Evolutionary conservation across 2,329 filamentous ascomycete genomes (phyloP).

Genomic region (Aspergillus hiratsukae): DNA sequence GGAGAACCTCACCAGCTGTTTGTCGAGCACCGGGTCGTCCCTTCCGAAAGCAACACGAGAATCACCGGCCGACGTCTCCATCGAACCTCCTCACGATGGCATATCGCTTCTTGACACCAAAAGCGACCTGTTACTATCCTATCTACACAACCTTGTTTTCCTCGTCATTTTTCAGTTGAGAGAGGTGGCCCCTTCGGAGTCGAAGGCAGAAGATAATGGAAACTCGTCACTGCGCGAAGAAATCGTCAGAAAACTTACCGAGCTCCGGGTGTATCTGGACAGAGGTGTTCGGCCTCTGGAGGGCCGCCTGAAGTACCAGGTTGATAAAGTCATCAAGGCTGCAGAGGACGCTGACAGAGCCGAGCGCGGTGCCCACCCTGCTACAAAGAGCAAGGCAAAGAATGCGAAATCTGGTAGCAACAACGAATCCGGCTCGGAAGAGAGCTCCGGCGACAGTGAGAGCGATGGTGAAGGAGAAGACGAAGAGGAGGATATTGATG

Average conservation of each 20-base stretch:
- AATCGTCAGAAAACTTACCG: slow-evolving; percentile 80
- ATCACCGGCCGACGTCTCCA: slow-evolving; percentile 57
- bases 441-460: slow-evolving; percentile 22
- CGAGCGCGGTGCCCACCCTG: slow-evolving; percentile 21
- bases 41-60: slow-evolving; percentile 30
- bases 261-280: slow-evolving; percentile 87
- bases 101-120: slow-evolving; percentile 94
- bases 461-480: slow-evolving; percentile 28
- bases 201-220: slow-evolving; percentile 16
- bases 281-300: slow-evolving; percentile 88
- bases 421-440: slow-evolving; percentile 22
- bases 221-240: slow-evolving; percentile 54
- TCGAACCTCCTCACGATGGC: slow-evolving; percentile 74
- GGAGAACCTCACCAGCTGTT: slow-evolving; percentile 31
- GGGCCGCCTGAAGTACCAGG: slow-evolving; percentile 86
- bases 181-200: slow-evolving; percentile 39
- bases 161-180: slow-evolving; percentile 77
- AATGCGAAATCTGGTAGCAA: slow-evolving; percentile 27
- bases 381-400: slow-evolving; percentile 27
- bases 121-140: slow-evolving; percentile 94
- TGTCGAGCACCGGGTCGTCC: slow-evolving; percentile 31
- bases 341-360: slow-evolving; percentile 54
- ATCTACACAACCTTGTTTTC: slow-evolving; percentile 90
- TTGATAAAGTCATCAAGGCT: slow-evolving; percentile 87
- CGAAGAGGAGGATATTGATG: slow-evolving; percentile 50